Evolutionary conservation across 169 alveolate species (phyloP).

Genomic region (Plasmodium berghei): DNA sequence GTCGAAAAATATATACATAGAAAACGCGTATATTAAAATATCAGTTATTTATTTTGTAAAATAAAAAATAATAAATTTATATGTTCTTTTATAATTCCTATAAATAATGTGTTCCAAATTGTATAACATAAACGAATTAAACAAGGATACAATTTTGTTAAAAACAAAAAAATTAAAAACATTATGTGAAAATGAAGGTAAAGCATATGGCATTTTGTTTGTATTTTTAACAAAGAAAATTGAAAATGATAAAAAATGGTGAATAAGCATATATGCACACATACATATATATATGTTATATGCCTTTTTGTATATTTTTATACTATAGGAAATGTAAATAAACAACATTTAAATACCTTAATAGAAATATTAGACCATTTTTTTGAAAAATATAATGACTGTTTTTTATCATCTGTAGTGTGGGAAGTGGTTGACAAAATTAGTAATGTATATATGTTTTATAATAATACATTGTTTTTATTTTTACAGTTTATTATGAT

Average conservation of each 20-base stretch:
- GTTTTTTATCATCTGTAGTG: slow-evolving; percentile 62
- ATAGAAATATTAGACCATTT: slow-evolving; percentile 65
- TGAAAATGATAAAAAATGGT: background rate
- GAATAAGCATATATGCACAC: background rate
- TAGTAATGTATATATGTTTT: slow-evolving; percentile 49
- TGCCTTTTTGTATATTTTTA: slow-evolving; percentile 1
- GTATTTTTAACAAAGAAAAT: background rate
- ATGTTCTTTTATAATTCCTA: background rate
- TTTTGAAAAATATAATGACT: slow-evolving; percentile 64
- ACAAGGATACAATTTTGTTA: slow-evolving; percentile 68
- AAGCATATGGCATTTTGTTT: background rate
- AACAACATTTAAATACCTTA: slow-evolving; percentile 52
- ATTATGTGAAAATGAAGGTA: slow-evolving; percentile 59
- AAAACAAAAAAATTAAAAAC: slow-evolving; percentile 68
- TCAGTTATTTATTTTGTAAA: too few species aligned
- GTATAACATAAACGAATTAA: slow-evolving; percentile 31
- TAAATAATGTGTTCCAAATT: slow-evolving; percentile 45
- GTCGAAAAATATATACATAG: too few species aligned
- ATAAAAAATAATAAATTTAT: background rate
- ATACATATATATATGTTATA: background rate
- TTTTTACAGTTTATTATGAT: too few species aligned
- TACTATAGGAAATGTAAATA: slow-evolving; percentile 39
- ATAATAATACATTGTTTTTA: background rate
- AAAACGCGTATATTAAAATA: too few species aligned
- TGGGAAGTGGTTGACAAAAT: slow-evolving; percentile 77